Conservation (phyloP, 108 stramenopile genomes). For the Cyclotella choctawhatcheeana region DNA sequence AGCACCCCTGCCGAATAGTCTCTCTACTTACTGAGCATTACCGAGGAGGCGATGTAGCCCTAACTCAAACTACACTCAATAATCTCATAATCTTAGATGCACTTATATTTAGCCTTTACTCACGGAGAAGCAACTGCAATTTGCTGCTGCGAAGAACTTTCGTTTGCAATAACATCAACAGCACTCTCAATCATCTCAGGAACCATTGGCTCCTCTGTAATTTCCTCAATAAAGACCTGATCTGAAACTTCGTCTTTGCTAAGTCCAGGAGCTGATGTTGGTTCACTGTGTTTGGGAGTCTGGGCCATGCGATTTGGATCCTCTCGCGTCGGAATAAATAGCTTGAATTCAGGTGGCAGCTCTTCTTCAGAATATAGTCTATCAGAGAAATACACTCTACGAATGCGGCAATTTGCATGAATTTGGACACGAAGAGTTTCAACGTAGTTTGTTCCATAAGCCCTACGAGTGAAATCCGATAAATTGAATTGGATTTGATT, state of each 20-base stretch:
- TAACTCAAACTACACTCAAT: too few relatives aligned
- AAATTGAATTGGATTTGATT: slow-evolving; percentile 97
- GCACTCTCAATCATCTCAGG: background rate
- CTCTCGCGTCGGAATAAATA: slow-evolving; percentile 45
- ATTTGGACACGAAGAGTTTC: slow-evolving; percentile 93
- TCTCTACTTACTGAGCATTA: too few relatives aligned
- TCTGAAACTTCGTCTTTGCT: background rate
- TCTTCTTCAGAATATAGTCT: slow-evolving; percentile 91
- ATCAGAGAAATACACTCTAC: slow-evolving; percentile 93
- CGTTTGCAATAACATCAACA: background rate
- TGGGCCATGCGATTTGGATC: background rate
- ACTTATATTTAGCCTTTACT: too few relatives aligned
- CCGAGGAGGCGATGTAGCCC: too few relatives aligned
- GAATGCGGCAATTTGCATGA: slow-evolving; percentile 93
- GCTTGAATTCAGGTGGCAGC: slow-evolving; percentile 89
- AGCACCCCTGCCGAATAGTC: too few relatives aligned
- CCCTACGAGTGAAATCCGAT: slow-evolving; percentile 90
- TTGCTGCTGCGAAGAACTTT: slow-evolving; percentile 10
- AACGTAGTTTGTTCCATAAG: slow-evolving; percentile 94
- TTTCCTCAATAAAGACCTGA: background rate
- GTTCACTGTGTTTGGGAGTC: background rate
- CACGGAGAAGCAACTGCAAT: slow-evolving; percentile 22
- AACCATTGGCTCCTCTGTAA: slow-evolving; percentile 4
- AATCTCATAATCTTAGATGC: too few relatives aligned
- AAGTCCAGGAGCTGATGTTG: background rate